Base-by-base conservation (phyloP, 1,284 basidiomycete species). In the Tylopilus sp. region DNA sequence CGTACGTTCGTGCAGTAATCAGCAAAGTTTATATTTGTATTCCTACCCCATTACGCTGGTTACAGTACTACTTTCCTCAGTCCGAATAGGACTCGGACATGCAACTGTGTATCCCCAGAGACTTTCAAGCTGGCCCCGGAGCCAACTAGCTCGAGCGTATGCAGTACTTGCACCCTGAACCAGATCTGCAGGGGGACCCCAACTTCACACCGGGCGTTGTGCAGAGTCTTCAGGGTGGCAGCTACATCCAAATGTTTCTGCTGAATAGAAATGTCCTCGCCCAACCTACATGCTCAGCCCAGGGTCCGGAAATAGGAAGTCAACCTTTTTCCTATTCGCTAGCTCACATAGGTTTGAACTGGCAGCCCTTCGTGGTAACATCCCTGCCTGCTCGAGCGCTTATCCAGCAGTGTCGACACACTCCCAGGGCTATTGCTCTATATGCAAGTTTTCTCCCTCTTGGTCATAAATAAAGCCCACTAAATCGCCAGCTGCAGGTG, bases 401-500 rank as follows among this genome's bases (percentile, higher is more conserved):
- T 42, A 25, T 44, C 44, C 16, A 37, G n/a, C 31, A 21, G 34
- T 33, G 16, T 13, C n/a, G 28, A 37, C 37, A 13, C 34, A 36
- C 54, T 62, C 55, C 51, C 62, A 61, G 49, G 50, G 48, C 48
- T 25, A 11, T n/a, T 28, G 8, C 30, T 18, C 41, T 43, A 50
- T 48, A 59, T 54, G 52, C 42, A 56, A 52, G 31, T 44, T 34
- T 26, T 48, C 31, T 26, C 31, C 25, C 4, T 44, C 21, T 5
- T 44, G 29, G 12, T 31, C 37, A 36, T 28, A 21, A 19, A 40
- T 26, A 45, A 48, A 30, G 40, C 13, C 36, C 5, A 37, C 33
- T 23, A 26, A 15, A 25, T 10, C 23, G 25, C 36, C 19, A 18
- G n/a, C 30, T 19, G 18, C 35, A 34, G 33, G 35, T 25, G 11